phyloP scores from a whole-genome alignment of 257 asterid genomes.

The Primulina tabacum region DNA sequence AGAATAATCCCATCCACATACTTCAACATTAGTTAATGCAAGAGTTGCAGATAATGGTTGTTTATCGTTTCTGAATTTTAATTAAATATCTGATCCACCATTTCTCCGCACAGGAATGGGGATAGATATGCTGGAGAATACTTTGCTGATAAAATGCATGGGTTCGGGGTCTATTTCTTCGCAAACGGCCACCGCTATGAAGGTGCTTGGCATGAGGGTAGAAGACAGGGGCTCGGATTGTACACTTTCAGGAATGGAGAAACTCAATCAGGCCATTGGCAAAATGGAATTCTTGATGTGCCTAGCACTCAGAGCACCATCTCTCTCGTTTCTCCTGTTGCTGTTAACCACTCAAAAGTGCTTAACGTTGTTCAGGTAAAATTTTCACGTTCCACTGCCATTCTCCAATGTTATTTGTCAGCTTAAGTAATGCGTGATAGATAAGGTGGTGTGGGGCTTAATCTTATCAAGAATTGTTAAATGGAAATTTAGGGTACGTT shows the following conservation, averaged over 20 bases:
- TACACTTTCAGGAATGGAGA: slow-evolving; percentile 81
- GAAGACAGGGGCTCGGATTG: slow-evolving; percentile 85
- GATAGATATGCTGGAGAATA: slow-evolving; percentile 88
- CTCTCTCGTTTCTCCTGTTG: slow-evolving; percentile 74
- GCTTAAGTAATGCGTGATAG: neutral
- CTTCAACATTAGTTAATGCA: neutral
- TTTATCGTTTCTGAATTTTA: neutral
- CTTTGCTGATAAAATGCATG: slow-evolving; percentile 91
- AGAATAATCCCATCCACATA: neutral
- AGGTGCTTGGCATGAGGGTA: slow-evolving; percentile 96
- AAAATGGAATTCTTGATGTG: slow-evolving; percentile 75
- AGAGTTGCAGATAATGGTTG: neutral
- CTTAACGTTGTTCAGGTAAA: slow-evolving; percentile 80
- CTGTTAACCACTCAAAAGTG: slow-evolving; percentile 81
- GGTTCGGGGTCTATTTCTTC: slow-evolving; percentile 75
- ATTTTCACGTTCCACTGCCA: slow-evolving; percentile 3
- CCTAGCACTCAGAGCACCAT: slow-evolving; percentile 73
- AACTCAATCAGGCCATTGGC: slow-evolving; percentile 91
- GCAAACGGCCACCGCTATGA: slow-evolving; percentile 83
- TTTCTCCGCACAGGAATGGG: slow-evolving; percentile 56
- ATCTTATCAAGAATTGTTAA: neutral
- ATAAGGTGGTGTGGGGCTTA: neutral
- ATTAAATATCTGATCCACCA: slow-evolving; percentile 12
- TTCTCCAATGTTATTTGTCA: neutral
- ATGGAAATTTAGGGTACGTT: neutral